Percentiles rank a stretch among this genome's conserved stretches.
These are phyloP conservation scores for Rusavskia elegans DNA, from an alignment of 495 filamentous ascomycete genomes.

Conservation along the genomic window DNA sequence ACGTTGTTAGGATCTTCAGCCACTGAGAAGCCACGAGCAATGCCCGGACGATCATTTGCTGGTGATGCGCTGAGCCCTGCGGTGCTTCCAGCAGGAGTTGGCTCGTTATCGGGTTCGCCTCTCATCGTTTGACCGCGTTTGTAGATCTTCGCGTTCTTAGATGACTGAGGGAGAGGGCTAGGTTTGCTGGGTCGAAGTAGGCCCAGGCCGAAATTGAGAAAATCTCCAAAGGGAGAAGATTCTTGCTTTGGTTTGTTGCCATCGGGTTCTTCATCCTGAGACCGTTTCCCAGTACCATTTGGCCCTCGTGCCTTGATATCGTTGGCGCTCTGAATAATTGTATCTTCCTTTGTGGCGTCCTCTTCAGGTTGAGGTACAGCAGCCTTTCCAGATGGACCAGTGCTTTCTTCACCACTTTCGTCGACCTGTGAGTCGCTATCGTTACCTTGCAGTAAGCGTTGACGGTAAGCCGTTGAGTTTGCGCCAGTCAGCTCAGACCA, in stretches of 20 bases:
- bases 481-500: conserved; percentile 88
- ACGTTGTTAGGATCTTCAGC: conserved; percentile 26
- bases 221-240: conserved; percentile 31
- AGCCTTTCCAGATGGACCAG: conserved; percentile 5
- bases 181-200: conserved; percentile 30
- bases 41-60: conserved; percentile 3
- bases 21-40: conserved; percentile 27
- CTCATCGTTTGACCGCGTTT: conserved; percentile 57
- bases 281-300: not conserved
- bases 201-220: conserved; percentile 38
- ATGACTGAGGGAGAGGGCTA: conserved; percentile 9
- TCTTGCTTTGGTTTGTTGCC: conserved; percentile 11
- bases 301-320: not conserved
- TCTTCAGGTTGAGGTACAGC: conserved; percentile 39
- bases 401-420: conserved; percentile 17
- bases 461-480: conserved; percentile 38
- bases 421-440: conserved; percentile 14
- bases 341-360: conserved; percentile 25
- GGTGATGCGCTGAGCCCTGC: conserved; percentile 4
- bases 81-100: conserved; percentile 10
- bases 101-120: conserved; percentile 25
- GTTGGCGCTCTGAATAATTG: conserved; percentile 6
- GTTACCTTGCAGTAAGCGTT: conserved; percentile 15
- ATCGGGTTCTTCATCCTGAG: conserved; percentile 11
- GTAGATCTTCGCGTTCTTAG: conserved; percentile 54